phyloP scores from a whole-genome alignment of 495 filamentous ascomycete species.

The Annulohypoxylon maeteangense region DNA sequence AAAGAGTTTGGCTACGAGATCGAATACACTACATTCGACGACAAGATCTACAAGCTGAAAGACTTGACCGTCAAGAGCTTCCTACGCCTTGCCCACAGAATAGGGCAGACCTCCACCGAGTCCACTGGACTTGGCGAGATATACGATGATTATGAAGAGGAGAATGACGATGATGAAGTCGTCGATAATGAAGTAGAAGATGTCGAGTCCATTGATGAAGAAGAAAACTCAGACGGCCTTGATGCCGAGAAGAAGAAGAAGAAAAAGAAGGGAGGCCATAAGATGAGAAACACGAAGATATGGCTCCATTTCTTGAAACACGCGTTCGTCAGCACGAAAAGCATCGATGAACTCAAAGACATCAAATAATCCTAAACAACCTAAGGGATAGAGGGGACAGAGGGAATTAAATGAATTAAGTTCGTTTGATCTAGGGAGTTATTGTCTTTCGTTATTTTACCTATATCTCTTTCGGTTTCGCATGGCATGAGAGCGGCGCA shows the following conservation, averaged over 20 bases:
- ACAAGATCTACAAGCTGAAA: constrained; percentile 76
- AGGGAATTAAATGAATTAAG: neutral
- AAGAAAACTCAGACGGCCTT: constrained; percentile 42
- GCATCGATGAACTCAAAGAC: constrained; percentile 67
- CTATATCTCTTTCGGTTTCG: constrained; percentile 2
- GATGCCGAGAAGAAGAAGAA: constrained; percentile 49
- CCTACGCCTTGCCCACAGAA: constrained; percentile 79
- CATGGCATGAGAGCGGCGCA: constrained; percentile 11
- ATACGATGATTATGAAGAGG: constrained; percentile 27
- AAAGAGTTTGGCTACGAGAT: constrained; percentile 78
- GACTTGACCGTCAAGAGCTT: constrained; percentile 89
- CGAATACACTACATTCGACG: constrained; percentile 84
- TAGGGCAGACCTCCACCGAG: constrained; percentile 62
- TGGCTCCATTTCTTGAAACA: constrained; percentile 83
- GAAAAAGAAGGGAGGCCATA: constrained; percentile 55
- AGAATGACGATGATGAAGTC: constrained; percentile 35
- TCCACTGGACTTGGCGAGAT: constrained; percentile 16
- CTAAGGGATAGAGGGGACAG: neutral
- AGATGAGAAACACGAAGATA: constrained; percentile 63
- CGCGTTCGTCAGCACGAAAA: constrained; percentile 80
- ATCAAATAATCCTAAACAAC: constrained; percentile 15
- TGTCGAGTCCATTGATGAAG: constrained; percentile 41
- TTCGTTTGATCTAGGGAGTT: neutral
- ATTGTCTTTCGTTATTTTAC: neutral
- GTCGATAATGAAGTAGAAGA: constrained; percentile 34